Evolutionary conservation across 164 flowering plant genomes (phyloP).

Genomic region (Vitis rotundifolia): DNA sequence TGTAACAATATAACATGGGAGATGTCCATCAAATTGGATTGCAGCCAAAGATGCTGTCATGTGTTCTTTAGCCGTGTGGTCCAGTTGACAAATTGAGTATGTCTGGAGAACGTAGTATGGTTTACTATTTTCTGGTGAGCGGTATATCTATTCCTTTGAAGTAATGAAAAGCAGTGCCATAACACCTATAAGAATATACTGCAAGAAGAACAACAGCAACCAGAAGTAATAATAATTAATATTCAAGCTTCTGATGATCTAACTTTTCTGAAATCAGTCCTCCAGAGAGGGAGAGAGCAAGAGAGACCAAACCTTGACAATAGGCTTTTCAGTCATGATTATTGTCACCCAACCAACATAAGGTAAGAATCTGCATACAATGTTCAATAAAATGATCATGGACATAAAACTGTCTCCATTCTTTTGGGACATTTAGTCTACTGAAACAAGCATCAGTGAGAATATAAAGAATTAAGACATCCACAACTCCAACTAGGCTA

Average conservation of each 20-base stretch:
- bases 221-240: not conserved
- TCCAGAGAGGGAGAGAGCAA: not conserved
- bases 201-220: conserved; percentile 14
- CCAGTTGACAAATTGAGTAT: too few relatives aligned
- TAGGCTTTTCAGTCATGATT: conserved; percentile 41
- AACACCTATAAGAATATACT: conserved; percentile 38
- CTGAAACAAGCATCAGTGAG: too few relatives aligned
- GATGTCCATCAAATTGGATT: not conserved
- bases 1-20: too few relatives aligned
- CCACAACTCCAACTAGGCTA: not conserved
- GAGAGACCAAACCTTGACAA: conserved; percentile 32
- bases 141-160: conserved; percentile 22
- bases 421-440: too few relatives aligned
- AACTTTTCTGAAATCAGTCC: too few relatives aligned
- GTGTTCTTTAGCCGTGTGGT: too few relatives aligned
- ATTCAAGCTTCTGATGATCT: not conserved
- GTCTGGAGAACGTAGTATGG: too few relatives aligned
- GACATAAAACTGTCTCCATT: too few relatives aligned
- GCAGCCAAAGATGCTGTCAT: not conserved
- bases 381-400: too few relatives aligned
- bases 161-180: conserved; percentile 36
- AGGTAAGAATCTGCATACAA: conserved; percentile 36
- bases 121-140: too few relatives aligned
- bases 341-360: conserved; percentile 43
- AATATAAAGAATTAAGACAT: not conserved